phyloP scores from a whole-genome alignment of 768 basidiomycete species.

The Ramaria sp. region DNA sequence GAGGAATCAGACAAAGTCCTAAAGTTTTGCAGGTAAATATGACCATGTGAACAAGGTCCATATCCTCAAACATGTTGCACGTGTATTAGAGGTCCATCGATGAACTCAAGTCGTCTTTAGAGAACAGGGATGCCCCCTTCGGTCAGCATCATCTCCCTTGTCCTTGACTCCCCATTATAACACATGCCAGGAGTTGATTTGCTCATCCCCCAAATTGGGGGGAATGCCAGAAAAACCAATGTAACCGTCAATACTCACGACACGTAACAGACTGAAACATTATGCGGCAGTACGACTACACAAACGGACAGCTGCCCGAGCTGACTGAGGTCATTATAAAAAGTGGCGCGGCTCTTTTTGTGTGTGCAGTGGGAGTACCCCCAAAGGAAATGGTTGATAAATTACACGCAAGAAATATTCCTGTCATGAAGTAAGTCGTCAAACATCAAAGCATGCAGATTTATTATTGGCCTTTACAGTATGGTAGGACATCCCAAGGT shows the following conservation, averaged over 20 bases:
- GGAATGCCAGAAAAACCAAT: slow-evolving; percentile 77
- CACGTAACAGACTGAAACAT: neutral
- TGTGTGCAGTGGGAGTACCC: slow-evolving; percentile 78
- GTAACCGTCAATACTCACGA: slow-evolving; percentile 17
- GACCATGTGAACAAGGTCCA: slow-evolving; percentile 9
- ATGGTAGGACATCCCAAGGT: slow-evolving; percentile 85
- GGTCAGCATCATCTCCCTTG: slow-evolving; percentile 16
- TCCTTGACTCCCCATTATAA: neutral
- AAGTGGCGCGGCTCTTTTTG: slow-evolving; percentile 64
- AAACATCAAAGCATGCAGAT: neutral
- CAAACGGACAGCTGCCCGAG: slow-evolving; percentile 63
- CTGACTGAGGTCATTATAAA: slow-evolving; percentile 72
- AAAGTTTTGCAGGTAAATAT: slow-evolving; percentile 41
- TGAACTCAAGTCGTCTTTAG: slow-evolving; percentile 63
- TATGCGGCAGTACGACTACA: slow-evolving; percentile 50
- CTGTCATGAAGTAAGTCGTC: slow-evolving; percentile 68
- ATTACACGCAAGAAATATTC: slow-evolving; percentile 66
- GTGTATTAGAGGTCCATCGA: slow-evolving; percentile 36
- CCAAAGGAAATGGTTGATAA: slow-evolving; percentile 75
- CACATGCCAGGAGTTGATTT: slow-evolving; percentile 56
- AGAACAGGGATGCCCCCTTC: slow-evolving; percentile 66
- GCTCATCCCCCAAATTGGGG: slow-evolving; percentile 72
- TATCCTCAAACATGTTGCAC: neutral
- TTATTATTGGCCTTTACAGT: slow-evolving; percentile 24
- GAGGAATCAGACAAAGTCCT: slow-evolving; percentile 65